Conservation (phyloP, 2,329 filamentous ascomycete genomes). For the Fonsecaea nubica region DNA sequence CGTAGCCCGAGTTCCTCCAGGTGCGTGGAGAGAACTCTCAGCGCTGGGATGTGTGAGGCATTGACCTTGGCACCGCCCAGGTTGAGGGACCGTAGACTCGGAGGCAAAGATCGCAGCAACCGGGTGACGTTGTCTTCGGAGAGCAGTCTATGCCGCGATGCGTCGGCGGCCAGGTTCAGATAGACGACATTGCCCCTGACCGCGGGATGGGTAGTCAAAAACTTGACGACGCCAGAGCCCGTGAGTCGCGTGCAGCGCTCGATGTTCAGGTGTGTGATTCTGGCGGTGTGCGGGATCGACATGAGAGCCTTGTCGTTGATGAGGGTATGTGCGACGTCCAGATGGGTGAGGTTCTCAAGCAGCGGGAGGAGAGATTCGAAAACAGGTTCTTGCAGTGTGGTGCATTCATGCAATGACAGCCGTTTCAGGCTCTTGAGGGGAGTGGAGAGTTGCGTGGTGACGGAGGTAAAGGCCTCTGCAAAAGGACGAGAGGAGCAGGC, state of each 20-base stretch:
- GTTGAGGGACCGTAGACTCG: constrained; percentile 73
- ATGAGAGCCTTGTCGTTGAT: constrained; percentile 74
- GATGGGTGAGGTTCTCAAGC: constrained; percentile 72
- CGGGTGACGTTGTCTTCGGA: constrained; percentile 68
- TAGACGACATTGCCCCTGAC: constrained; percentile 69
- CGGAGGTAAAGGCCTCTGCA: constrained; percentile 67
- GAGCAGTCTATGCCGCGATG: constrained; percentile 73
- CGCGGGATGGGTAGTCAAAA: constrained; percentile 73
- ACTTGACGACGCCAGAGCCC: constrained; percentile 70
- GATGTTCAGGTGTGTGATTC: constrained; percentile 77
- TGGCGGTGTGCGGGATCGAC: constrained; percentile 73
- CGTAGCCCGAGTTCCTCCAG: constrained; percentile 79
- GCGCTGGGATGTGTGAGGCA: constrained; percentile 65
- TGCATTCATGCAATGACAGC: constrained; percentile 79
- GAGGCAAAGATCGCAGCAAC: constrained; percentile 70
- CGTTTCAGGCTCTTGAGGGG: constrained; percentile 65
- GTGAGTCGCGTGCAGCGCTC: constrained; percentile 75
- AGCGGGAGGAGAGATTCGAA: constrained; percentile 75
- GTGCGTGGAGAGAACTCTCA: constrained; percentile 71
- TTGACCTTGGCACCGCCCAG: constrained; percentile 76
- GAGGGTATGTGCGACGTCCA: constrained; percentile 79
- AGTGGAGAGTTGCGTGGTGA: constrained; percentile 56
- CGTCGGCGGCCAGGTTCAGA: constrained; percentile 75
- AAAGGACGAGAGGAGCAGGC: constrained; percentile 74
- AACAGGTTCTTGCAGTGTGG: constrained; percentile 69